Evolutionary conservation across 495 filamentous ascomycete genomes (phyloP).

Genomic region (Podospora pseudocomata): DNA sequence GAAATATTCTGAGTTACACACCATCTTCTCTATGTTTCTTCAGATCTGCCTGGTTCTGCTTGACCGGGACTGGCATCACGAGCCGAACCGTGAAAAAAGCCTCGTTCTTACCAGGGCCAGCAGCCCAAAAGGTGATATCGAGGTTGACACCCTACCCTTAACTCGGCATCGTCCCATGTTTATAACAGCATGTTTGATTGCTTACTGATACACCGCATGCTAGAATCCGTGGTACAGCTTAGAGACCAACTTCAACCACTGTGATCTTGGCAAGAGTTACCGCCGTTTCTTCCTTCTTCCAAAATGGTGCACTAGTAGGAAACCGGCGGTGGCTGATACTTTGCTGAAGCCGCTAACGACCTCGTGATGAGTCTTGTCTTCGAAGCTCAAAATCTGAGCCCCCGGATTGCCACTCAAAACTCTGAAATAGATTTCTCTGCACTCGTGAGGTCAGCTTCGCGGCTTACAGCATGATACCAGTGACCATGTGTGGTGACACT

Average conservation of each 20-base stretch:
- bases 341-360: neutral
- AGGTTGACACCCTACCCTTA: neutral
- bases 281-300: neutral
- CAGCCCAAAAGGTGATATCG: neutral
- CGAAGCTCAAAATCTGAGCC: neutral
- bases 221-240: neutral
- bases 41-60: neutral
- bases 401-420: neutral
- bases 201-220: neutral
- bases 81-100: neutral
- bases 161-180: neutral
- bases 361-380: neutral
- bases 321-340: neutral
- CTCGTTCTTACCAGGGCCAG: neutral
- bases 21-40: conserved; percentile 1
- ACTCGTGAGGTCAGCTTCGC: neutral
- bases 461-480: neutral
- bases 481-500: neutral
- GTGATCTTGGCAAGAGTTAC: neutral
- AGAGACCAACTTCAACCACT: neutral
- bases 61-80: neutral
- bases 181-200: neutral
- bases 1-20: conserved; percentile 2
- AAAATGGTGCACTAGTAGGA: neutral
- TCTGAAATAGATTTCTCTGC: neutral